Base-by-base conservation (phyloP, 1,284 basidiomycete genomes). In the Neotropicomus parvogracilis region DNA sequence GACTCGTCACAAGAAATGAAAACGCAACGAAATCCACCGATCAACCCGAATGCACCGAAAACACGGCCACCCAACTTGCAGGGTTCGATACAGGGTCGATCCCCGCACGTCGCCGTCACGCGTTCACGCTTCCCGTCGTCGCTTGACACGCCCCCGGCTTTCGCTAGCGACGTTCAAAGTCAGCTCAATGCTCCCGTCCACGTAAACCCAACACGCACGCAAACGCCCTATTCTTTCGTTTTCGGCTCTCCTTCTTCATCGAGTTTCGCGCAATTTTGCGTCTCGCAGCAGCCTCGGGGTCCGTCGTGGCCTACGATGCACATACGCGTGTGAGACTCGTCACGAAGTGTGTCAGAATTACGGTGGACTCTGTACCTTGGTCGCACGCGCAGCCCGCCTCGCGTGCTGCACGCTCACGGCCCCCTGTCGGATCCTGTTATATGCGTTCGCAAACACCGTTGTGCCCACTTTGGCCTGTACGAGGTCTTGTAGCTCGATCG, bases 381-480 rank as follows among this genome's bases (percentile, higher is more conserved):
- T 69, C 8, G 79, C 78, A 16, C 83, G 74, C 0, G 80, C 78
- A 1, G 81, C 79, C 62, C 85, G 85, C 26, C 95, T 74, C 45
- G 88, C 87, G 48, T 85, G 77, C 45, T 89, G 78, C 29, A 91
- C 79, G 29, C 76, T 78, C 26, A 85, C 68, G 1, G 82, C 80
- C 27, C 78, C 74, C 61, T 92, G 85, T 33, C 91, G 79, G 46
- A 98, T 86, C 46, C 77, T 75, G 55, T 84, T 89, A 71, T 97
- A 98, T 8, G 79, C 78, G 16, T 66, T 67, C 3, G 92, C 81
- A 69, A 97, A 99, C 48, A 77, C 79, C 1, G 85, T 87, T 0
- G 85, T 81, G 21, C 94, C 94, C 31, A 97, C 85, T 72, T 91
- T 91, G 38, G 70, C 67, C 62, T 94, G 94, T 1, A 99, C 71